A percentile compares a stretch with the other conserved stretches of the same genome.
phyloP scores from a whole-genome alignment of 805 yeast species.

The Yamadazyma scolyti region DNA sequence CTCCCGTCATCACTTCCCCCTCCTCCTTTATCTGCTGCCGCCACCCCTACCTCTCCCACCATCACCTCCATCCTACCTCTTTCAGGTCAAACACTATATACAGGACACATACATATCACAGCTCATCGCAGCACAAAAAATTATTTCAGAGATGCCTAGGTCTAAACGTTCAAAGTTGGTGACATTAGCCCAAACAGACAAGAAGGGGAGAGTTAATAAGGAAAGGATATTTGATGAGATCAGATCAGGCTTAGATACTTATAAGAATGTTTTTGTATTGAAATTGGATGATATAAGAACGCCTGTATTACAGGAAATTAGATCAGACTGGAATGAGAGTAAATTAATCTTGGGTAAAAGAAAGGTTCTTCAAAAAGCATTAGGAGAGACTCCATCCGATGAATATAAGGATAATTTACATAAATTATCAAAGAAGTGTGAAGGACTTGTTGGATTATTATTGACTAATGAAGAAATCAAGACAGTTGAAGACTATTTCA shows the following conservation, averaged over 20 bases:
- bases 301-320: constrained; percentile 88
- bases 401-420: constrained; percentile 86
- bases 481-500: constrained; percentile 87
- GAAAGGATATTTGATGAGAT: constrained; percentile 88
- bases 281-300: constrained; percentile 91
- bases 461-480: constrained; percentile 87
- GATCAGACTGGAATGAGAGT: constrained; percentile 91
- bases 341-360: constrained; percentile 87
- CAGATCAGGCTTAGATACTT: constrained; percentile 73
- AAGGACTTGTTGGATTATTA: constrained; percentile 83
- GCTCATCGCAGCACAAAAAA: too few species aligned
- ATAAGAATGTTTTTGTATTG: constrained; percentile 79
- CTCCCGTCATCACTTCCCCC: too few species aligned
- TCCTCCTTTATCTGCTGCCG: too few species aligned
- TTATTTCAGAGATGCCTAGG: constrained; percentile 85
- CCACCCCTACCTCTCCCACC: too few species aligned
- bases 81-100: too few species aligned
- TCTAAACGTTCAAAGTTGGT: constrained; percentile 95
- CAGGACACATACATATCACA: too few species aligned
- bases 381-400: constrained; percentile 83
- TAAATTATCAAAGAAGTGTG: constrained; percentile 56
- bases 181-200: constrained; percentile 92
- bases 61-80: too few species aligned
- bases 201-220: constrained; percentile 91
- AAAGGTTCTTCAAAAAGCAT: constrained; percentile 87